phyloP scores from a whole-genome alignment of 495 filamentous ascomycete genomes.

The Cairneyella variabilis region DNA sequence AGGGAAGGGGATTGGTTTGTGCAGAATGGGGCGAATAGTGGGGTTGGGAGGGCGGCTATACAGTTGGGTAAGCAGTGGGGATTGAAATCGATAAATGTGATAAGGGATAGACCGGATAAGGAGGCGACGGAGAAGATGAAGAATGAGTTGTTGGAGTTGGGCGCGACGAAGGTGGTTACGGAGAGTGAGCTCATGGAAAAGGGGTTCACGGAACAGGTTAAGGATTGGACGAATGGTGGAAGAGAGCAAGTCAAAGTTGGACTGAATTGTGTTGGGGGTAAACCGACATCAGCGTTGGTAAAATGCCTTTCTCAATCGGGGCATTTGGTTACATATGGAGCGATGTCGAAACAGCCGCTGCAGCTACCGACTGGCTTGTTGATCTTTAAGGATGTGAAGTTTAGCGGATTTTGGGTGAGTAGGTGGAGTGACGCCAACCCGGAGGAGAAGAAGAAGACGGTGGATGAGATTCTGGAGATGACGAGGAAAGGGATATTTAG shows the following conservation, averaged over 20 bases:
- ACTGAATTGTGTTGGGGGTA: slow-evolving; percentile 94
- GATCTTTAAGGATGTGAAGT: slow-evolving; percentile 86
- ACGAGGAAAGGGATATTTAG: slow-evolving; percentile 72
- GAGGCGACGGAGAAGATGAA: slow-evolving; percentile 64
- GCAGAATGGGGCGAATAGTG: slow-evolving; percentile 94
- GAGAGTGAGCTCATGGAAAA: slow-evolving; percentile 61
- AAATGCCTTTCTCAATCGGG: slow-evolving; percentile 60
- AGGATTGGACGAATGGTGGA: slow-evolving; percentile 65
- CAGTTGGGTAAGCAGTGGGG: slow-evolving; percentile 84
- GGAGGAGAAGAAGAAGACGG: slow-evolving; percentile 68
- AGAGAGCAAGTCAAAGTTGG: slow-evolving; percentile 68
- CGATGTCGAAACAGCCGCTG: slow-evolving; percentile 85
- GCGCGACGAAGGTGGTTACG: slow-evolving; percentile 80
- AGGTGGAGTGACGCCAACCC: slow-evolving; percentile 78
- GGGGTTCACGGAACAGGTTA: slow-evolving; percentile 58
- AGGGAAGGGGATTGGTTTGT: slow-evolving; percentile 82
- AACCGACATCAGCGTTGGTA: slow-evolving; percentile 68
- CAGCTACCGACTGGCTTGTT: slow-evolving; percentile 70
- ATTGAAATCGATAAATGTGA: slow-evolving; percentile 78
- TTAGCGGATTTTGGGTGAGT: slow-evolving; percentile 93
- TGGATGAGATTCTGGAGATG: slow-evolving; percentile 75
- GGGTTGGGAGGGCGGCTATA: slow-evolving; percentile 84
- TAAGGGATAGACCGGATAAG: slow-evolving; percentile 60
- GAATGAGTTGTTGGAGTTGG: slow-evolving; percentile 64
- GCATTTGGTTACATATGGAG: slow-evolving; percentile 89